Base-by-base conservation (phyloP, 192 early-diverging fungal species). In the Kappamyces sp. region DNA sequence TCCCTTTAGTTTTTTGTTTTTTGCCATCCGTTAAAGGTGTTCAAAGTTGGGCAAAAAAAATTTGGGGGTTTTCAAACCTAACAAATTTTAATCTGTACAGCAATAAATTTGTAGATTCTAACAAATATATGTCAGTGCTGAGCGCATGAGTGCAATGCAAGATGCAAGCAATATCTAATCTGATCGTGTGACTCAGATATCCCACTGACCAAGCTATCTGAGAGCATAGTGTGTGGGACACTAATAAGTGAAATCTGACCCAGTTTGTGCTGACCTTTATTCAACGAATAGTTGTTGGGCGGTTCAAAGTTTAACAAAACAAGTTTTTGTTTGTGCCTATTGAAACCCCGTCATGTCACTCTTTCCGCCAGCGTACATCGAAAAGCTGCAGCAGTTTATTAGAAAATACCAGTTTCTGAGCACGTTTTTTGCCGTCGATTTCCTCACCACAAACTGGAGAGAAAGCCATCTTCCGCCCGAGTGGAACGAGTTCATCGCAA, bases 1-100 rank as follows among this genome's bases (percentile, higher is more conserved):
- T 7, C 55, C 39, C 47, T 57, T 57, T 57, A 57, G 5, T n/a
- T 57, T 57, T 35, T 57, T 57, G 38, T 57, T 57, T 57, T 57
- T 57, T 44, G 23, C 23, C 23, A 23, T 23, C 23, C 23, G 23
- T 23, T 23, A 23, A 23, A 23, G 23, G 23, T 23, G 23, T 23
- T 23, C 23, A 23, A 23, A 23, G 23, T 23, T 23, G 23, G 23
- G 23, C 23, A 23, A 23, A 23, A 23, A 23, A 23, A 23, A 23
- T 23, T 23, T 23, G 23, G 23, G 23, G 23, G 23, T 23, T 23
- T 23, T 23, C 23, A 23, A 23, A 23, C 23, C 23, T n/a, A n/a
- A n/a, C n/a, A n/a, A n/a, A n/a, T n/a, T n/a, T n/a, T n/a, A n/a
- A n/a, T n/a, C n/a, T n/a, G n/a, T n/a, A n/a, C n/a, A n/a, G n/a